phyloP scores from a whole-genome alignment of 495 filamentous ascomycete species.

The Aspergillus indologenus region DNA sequence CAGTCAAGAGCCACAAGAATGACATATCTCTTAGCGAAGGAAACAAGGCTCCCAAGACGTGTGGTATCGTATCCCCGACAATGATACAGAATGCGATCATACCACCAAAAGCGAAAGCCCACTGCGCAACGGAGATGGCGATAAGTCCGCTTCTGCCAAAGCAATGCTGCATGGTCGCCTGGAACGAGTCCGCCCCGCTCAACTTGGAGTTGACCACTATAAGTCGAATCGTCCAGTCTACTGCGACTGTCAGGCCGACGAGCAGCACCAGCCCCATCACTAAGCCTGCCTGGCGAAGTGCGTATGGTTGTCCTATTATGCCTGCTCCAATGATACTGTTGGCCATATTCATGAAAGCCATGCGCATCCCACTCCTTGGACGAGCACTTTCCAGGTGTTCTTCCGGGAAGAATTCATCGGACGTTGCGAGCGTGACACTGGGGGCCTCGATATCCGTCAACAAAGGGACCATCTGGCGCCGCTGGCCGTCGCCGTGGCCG shows the following conservation, averaged over 20 bases:
- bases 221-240: constrained; percentile 94
- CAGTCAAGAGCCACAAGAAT: constrained; percentile 75
- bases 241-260: constrained; percentile 71
- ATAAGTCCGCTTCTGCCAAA: constrained; percentile 85
- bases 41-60: constrained; percentile 78
- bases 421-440: constrained; percentile 73
- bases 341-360: constrained; percentile 97
- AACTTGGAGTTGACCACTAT: constrained; percentile 96
- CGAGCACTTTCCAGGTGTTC: constrained; percentile 58
- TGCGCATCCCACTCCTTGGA: constrained; percentile 63
- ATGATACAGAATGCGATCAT: constrained; percentile 99
- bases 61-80: constrained; percentile 91
- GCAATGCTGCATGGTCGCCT: constrained; percentile 90
- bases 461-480: constrained; percentile 63
- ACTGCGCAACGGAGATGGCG: constrained; percentile 87
- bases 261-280: constrained; percentile 75
- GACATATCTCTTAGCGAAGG: constrained; percentile 69
- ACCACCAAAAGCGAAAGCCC: constrained; percentile 96
- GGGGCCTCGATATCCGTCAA: constrained; percentile 86
- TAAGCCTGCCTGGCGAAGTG: constrained; percentile 85
- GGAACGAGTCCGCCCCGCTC: constrained; percentile 86
- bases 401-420: constrained; percentile 57
- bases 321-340: constrained; percentile 97
- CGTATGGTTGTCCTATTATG: constrained; percentile 97
- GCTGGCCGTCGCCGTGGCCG: constrained; percentile 26